Percentiles rank a stretch among this genome's conserved stretches.
Evolutionary conservation across 176 grass and related monocot genomes (phyloP).

Genomic region (Avena insularis): DNA sequence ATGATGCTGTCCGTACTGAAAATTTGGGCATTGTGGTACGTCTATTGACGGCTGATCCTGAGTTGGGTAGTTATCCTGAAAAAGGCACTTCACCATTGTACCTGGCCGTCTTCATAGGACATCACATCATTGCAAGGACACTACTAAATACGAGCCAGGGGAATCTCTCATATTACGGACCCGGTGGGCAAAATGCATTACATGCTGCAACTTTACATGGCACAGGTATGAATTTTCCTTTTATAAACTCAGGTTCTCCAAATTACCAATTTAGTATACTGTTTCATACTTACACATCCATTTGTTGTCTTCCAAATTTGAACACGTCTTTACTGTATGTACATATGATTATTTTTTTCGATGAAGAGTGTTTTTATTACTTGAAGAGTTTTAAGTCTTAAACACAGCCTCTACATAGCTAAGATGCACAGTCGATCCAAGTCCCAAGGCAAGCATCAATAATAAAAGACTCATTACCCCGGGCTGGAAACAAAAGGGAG

Average conservation of each 20-base stretch:
- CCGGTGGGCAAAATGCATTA: not conserved
- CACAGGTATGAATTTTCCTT: not conserved
- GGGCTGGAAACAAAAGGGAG: too few species aligned
- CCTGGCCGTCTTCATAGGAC: not conserved
- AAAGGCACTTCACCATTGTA: not conserved
- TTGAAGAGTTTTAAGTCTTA: too few species aligned
- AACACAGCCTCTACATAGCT: too few species aligned
- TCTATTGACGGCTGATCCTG: not conserved
- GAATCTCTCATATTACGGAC: not conserved
- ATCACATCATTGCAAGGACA: not conserved
- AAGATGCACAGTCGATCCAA: too few species aligned
- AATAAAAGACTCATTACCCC: too few species aligned
- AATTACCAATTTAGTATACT: not conserved
- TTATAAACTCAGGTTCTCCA: not conserved
- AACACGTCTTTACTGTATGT: not conserved
- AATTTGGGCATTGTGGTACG: not conserved
- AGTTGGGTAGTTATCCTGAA: not conserved
- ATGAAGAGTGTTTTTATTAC: not conserved
- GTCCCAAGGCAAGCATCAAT: too few species aligned
- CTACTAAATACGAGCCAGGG: not conserved
- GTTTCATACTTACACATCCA: too few species aligned
- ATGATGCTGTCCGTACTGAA: not conserved
- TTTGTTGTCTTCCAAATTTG: not conserved
- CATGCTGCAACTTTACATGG: not conserved
- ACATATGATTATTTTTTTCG: too few species aligned